These are phyloP conservation scores for Datura wrightii DNA, from an alignment of 257 asterid genomes.

Conservation along the genomic window DNA sequence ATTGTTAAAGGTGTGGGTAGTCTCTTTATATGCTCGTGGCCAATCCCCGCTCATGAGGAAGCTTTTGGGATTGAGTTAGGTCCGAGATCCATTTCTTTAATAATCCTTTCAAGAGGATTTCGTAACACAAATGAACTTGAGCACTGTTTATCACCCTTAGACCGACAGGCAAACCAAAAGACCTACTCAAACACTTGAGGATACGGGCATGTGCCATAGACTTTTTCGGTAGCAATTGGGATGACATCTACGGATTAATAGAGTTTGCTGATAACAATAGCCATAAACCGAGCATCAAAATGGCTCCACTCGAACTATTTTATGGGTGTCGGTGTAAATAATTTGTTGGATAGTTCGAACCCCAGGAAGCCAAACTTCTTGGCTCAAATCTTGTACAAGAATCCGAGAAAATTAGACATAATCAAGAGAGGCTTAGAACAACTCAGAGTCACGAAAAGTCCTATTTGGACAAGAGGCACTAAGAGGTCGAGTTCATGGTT, in stretches of 20 bases:
- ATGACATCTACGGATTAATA: conserved; percentile 1
- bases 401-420: background rate
- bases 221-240: conserved; percentile 26
- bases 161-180: background rate
- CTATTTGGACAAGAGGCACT: conserved; percentile 16
- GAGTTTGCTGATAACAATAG: conserved; percentile 20
- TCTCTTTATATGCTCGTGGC: background rate
- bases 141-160: background rate
- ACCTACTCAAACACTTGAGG: background rate
- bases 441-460: background rate
- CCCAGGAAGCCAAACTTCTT: background rate
- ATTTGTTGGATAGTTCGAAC: conserved; percentile 4
- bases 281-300: conserved; percentile 1
- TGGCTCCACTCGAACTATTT: background rate
- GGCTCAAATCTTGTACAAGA: background rate
- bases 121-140: background rate
- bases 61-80: background rate
- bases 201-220: background rate
- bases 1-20: background rate
- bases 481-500: background rate
- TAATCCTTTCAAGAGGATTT: background rate
- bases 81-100: background rate
- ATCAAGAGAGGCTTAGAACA: background rate
- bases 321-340: background rate
- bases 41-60: background rate